phyloP scores from a whole-genome alignment of 2,329 filamentous ascomycete genomes.

The Dactylonectria macrodidyma region DNA sequence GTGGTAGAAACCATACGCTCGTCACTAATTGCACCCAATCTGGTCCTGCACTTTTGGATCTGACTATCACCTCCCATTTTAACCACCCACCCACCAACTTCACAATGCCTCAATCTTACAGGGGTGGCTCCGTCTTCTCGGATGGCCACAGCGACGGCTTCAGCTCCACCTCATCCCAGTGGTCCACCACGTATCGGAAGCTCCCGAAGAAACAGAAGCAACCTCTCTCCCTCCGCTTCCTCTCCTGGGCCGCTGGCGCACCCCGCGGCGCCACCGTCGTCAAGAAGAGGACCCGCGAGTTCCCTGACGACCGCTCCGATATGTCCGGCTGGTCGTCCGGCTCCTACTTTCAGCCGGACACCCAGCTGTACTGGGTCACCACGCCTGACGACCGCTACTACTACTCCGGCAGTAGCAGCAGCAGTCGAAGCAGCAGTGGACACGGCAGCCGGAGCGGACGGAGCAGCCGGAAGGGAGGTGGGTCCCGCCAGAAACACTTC shows the following conservation, averaged over 20 bases:
- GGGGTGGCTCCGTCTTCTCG: slow-evolving; percentile 40
- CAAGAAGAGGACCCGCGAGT: slow-evolving; percentile 48
- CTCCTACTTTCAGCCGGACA: slow-evolving; percentile 44
- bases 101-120: slow-evolving; percentile 24
- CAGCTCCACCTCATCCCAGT: slow-evolving; percentile 44
- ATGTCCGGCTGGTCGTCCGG: slow-evolving; percentile 39
- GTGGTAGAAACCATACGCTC: slow-evolving; percentile 10
- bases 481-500: slow-evolving; percentile 43
- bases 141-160: slow-evolving; percentile 37
- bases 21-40: not conserved
- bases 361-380: slow-evolving; percentile 46
- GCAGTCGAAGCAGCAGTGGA: slow-evolving; percentile 30
- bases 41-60: not conserved
- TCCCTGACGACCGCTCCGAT: slow-evolving; percentile 42
- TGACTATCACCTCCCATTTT: not conserved
- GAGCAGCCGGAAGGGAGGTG: slow-evolving; percentile 38
- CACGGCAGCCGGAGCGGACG: slow-evolving; percentile 38
- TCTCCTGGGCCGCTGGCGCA: slow-evolving; percentile 48
- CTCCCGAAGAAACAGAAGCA: slow-evolving; percentile 47
- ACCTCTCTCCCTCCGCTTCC: slow-evolving; percentile 42
- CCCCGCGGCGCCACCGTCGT: slow-evolving; percentile 42
- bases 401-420: slow-evolving; percentile 30
- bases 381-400: slow-evolving; percentile 33
- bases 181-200: slow-evolving; percentile 43
- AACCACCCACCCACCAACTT: slow-evolving; percentile 4